Percentiles rank a stretch among this genome's conserved stretches.
These are phyloP conservation scores for Rostrohypoxylon terebratum DNA, from an alignment of 495 filamentous ascomycete genomes.

Conservation along the genomic window DNA sequence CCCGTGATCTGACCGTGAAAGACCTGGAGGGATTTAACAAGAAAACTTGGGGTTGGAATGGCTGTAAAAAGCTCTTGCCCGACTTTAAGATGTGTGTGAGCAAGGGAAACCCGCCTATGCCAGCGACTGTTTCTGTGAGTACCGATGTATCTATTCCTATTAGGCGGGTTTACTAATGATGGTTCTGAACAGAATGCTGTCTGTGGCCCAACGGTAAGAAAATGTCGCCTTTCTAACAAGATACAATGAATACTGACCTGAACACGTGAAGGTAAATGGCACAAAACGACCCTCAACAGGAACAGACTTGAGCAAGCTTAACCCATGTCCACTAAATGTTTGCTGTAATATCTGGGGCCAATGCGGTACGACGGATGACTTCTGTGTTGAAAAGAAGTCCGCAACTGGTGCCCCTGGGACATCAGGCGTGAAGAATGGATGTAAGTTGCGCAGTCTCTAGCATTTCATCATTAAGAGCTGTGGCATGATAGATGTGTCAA, in stretches of 20 bases:
- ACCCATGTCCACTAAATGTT: slow-evolving; percentile 54
- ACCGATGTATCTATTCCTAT: background rate
- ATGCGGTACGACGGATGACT: slow-evolving; percentile 54
- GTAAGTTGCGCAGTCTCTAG: slow-evolving; percentile 6
- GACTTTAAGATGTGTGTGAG: slow-evolving; percentile 61
- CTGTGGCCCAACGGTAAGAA: slow-evolving; percentile 8
- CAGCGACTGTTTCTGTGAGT: slow-evolving; percentile 41
- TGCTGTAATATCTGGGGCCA: slow-evolving; percentile 57
- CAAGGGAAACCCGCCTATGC: slow-evolving; percentile 60
- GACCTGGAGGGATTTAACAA: slow-evolving; percentile 57
- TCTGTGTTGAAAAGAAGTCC: slow-evolving; percentile 5
- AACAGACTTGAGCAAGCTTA: slow-evolving; percentile 41
- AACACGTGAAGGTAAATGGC: slow-evolving; percentile 19
- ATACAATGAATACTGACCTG: background rate
- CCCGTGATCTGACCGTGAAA: slow-evolving; percentile 49
- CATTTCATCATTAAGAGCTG: slow-evolving; percentile 18
- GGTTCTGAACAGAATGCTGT: slow-evolving; percentile 2
- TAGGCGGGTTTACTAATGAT: background rate
- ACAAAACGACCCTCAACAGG: slow-evolving; percentile 13
- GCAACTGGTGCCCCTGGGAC: slow-evolving; percentile 35
- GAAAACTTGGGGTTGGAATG: slow-evolving; percentile 63
- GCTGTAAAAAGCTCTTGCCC: slow-evolving; percentile 52
- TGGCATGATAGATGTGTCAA: slow-evolving; percentile 52
- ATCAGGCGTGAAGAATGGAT: slow-evolving; percentile 50
- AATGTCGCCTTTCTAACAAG: background rate